Percentiles rank a stretch among this genome's conserved stretches.
Conservation (phyloP, 2,329 filamentous ascomycete species). For the Dothideomycetes sp. region DNA sequence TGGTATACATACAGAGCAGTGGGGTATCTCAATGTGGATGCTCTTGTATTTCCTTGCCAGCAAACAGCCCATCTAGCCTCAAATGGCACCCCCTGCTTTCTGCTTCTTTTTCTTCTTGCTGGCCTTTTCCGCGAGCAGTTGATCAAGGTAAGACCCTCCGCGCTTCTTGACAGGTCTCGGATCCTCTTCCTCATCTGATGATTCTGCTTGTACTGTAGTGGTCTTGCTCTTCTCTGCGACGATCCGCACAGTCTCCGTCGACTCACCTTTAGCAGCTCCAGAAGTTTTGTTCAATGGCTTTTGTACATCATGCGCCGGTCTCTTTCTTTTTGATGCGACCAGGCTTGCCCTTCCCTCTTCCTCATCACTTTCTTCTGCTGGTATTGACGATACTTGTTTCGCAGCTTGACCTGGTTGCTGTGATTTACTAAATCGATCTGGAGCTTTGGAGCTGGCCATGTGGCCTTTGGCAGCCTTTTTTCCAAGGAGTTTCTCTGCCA, state of each 20-base stretch:
- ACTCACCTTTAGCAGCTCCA: no score
- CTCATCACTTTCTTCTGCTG: conserved; percentile 22
- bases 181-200: conserved; percentile 13
- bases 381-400: conserved; percentile 14
- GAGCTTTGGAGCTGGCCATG: conserved; percentile 14
- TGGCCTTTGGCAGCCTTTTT: conserved; percentile 26
- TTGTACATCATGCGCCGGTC: not conserved
- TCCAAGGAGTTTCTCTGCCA: conserved; percentile 30
- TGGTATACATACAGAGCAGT: no score
- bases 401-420: no score
- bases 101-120: conserved; percentile 36
- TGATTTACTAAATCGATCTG: conserved; percentile 4
- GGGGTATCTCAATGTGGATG: no score
- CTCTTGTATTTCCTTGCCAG: no score
- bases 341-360: conserved; percentile 15
- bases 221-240: conserved; percentile 10
- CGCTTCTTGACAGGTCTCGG: conserved; percentile 23
- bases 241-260: not conserved
- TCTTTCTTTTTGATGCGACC: conserved; percentile 12
- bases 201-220: conserved; percentile 8
- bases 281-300: conserved; percentile 3
- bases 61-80: no score
- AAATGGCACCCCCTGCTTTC: not conserved
- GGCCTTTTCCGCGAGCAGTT: conserved; percentile 36
- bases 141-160: conserved; percentile 42